Percentiles rank a stretch among this genome's conserved stretches.
phyloP scores from a whole-genome alignment of 1,284 basidiomycete species.

The Ustilago lituana region DNA sequence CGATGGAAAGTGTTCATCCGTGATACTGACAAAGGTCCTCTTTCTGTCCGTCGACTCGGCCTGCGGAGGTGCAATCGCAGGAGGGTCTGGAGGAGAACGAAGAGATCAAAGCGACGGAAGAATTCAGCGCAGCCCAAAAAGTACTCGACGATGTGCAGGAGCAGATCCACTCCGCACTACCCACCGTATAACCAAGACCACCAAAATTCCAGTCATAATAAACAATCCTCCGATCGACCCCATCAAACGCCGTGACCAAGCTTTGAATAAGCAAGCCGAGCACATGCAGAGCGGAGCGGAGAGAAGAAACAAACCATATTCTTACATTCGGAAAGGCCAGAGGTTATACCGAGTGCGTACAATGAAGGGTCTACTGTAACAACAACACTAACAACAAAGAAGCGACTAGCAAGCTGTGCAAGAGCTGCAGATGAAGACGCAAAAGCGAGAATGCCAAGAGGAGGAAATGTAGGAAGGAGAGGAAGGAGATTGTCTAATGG shows the following conservation, averaged over 20 bases:
- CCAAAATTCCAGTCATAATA: too few species aligned
- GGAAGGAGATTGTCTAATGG: too few species aligned
- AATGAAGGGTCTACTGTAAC: slow-evolving; percentile 7
- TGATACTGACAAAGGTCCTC: background rate
- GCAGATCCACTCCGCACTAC: slow-evolving; percentile 5
- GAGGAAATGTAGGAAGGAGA: background rate
- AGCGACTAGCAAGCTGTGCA: slow-evolving; percentile 1
- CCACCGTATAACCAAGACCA: slow-evolving; percentile 1
- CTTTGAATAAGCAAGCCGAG: too few species aligned
- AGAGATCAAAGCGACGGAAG: background rate
- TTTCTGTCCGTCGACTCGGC: too few species aligned
- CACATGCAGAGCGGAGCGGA: too few species aligned
- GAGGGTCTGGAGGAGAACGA: slow-evolving; percentile 14
- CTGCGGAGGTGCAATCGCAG: background rate
- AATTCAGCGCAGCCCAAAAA: slow-evolving; percentile 12
- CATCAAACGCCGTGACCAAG: too few species aligned
- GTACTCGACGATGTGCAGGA: background rate
- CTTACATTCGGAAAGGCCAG: too few species aligned
- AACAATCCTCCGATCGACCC: too few species aligned
- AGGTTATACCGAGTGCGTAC: too few species aligned
- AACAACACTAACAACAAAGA: background rate
- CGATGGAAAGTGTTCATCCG: too few species aligned
- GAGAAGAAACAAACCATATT: background rate
- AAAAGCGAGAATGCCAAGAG: background rate
- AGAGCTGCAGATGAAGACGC: background rate